Evolutionary conservation across 23 red algal genomes (phyloP), one percentile per base, ranked within the genome.

Genomic region (Gracilaria gracilis): DNA sequence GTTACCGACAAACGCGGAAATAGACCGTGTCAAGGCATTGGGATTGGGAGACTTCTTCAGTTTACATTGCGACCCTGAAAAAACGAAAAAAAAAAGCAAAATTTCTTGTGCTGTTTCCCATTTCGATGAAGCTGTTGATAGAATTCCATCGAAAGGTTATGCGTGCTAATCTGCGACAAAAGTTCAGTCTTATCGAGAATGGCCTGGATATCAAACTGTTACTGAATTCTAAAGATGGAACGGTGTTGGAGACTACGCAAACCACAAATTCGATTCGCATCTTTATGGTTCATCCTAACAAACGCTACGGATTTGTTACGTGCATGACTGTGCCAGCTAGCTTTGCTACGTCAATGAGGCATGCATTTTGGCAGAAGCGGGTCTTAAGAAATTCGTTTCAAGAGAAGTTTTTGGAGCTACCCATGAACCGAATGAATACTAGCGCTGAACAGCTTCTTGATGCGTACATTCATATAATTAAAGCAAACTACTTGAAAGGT

Each of bases 301-400:
- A 12, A 12, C 14, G n/a, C 2, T 50, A 55, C 53, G 4, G 9
- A 14, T 32, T 31, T 25, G 55, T 83, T 15, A 83, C 79, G 0
- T 12, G 9, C 25, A 83, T 83, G 79, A 83, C 55, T 12, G 12
- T 83, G 0, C 7, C 51, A 83, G 48, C 51, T 11, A 83, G 53
- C 57, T 83, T 55, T 61, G 79, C 50, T 14, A 83, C 79, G 6
- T 61, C 55, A 2, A 83, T 83, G 79, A 11, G 62, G 51, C 79
- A 83, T 25, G 9, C n/a, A 9, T 83, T 36, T 61, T 32, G 48
- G 7, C 12, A 2, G 13, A 24, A 24, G 19, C 1, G 11, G 0
- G 27, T 79, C 14, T 50, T 8, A 2, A 42, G 23, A 21, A 21
- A 65, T 14, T 21, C 64, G 16, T 32, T 21, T 6, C 40, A 64